Evolutionary conservation across 108 stramenopile species (phyloP), one percentile per base, ranked within the genome.

Genomic region (Nitzschia putrida): DNA sequence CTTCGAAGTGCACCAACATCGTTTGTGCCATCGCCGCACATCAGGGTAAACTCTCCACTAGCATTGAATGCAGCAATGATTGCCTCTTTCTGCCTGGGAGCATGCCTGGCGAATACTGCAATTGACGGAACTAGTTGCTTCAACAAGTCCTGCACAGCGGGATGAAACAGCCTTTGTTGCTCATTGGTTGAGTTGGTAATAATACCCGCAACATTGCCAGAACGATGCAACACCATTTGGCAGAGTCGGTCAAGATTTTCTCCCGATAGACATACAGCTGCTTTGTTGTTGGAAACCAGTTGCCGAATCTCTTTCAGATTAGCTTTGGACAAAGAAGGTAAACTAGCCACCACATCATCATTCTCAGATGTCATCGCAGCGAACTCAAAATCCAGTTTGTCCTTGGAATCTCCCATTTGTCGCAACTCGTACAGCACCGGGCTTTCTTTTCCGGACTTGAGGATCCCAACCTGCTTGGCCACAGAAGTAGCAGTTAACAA

Each of bases 1-100:
- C 89, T 87, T 50, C 97, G 97, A 40, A 99, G 74, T 20, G 99
- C 97, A 21, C 97, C 97, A 4, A 97, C 94, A 72, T 99, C 99
- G 77, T 98, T 98, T 22, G 96, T 97, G 8, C 99, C 99, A 61
- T 99, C 99, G 3, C 99, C 99, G 57, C 98, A 98, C 95, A 97
- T 97, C n/a, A 98, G 72, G 10, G 97, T 97, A 16, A 72, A 66
- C 38, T 63, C 64, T 10, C 97, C 97, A 22, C 81, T 73, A 2
- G 76, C 78, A 81, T 96, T 97, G 34, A 98, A 91, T 8, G 97
- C 91, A 3, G 92, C 87, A 43, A 99, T 75, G 20, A 96, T 80
- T 53, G 84, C 79, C 82, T 98, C 99, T 69, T 99, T 99, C 57
- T 99, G 98, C n/a, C 79, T 71, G 9, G 99, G 99, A 21, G 93